Conservation (phyloP, 371 early-diverging fungal species). For the Mucor mucedo region DNA sequence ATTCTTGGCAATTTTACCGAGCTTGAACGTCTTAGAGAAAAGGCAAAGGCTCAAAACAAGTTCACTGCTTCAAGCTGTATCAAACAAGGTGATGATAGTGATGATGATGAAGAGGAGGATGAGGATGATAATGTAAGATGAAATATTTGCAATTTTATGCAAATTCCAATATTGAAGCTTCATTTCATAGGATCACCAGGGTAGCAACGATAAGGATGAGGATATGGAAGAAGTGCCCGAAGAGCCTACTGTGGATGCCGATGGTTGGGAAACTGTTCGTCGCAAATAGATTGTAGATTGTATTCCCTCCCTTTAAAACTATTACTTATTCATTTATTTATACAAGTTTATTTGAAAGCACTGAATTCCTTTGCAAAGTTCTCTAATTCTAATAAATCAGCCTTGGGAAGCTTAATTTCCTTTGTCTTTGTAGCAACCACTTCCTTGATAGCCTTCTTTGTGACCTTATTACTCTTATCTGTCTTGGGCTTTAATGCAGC, state of each 20-base stretch:
- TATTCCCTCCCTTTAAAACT: background rate
- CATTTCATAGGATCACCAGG: slow-evolving; percentile 9
- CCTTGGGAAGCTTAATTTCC: slow-evolving; percentile 26
- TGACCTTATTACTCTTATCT: slow-evolving; percentile 19
- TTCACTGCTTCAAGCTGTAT: slow-evolving; percentile 36
- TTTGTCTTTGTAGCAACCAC: slow-evolving; percentile 29
- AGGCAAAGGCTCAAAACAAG: slow-evolving; percentile 37
- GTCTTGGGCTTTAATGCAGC: slow-evolving; percentile 13
- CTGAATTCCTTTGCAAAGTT: slow-evolving; percentile 34
- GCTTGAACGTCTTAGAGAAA: slow-evolving; percentile 56
- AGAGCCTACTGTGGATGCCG: slow-evolving; percentile 53
- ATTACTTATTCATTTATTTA: background rate
- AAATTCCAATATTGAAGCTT: background rate
- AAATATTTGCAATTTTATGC: background rate
- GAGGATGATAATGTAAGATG: slow-evolving; percentile 10
- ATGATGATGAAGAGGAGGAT: slow-evolving; percentile 17
- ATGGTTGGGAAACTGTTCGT: slow-evolving; percentile 58
- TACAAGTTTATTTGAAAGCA: slow-evolving; percentile 16
- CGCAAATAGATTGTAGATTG: slow-evolving; percentile 21
- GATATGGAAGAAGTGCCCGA: slow-evolving; percentile 50
- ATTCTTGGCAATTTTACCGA: slow-evolving; percentile 57
- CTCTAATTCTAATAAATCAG: slow-evolving; percentile 34
- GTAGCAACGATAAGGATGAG: slow-evolving; percentile 35
- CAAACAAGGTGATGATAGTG: slow-evolving; percentile 44
- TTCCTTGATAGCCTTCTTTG: slow-evolving; percentile 22